Evolutionary conservation across 2,329 filamentous ascomycete species (phyloP).

Genomic region (Verticillium nonalfalfae): DNA sequence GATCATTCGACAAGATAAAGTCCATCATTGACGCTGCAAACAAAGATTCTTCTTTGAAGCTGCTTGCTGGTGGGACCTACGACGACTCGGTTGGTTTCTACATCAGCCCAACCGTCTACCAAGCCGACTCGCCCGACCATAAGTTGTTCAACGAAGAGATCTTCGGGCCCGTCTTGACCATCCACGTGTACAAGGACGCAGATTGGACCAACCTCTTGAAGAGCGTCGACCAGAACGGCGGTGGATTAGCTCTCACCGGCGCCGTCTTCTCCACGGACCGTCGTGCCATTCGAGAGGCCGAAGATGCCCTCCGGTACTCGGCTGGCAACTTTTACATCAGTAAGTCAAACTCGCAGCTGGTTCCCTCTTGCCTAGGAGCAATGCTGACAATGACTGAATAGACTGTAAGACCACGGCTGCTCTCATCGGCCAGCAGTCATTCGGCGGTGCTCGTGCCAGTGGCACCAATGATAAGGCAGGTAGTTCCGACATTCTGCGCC

Average conservation of each 20-base stretch:
- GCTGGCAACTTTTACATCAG: slow-evolving; percentile 53
- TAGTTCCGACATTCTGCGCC: slow-evolving; percentile 38
- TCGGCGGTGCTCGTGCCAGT: slow-evolving; percentile 44
- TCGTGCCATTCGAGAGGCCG: slow-evolving; percentile 39
- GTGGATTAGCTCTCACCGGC: slow-evolving; percentile 37
- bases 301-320: slow-evolving; percentile 43
- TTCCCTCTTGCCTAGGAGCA: not conserved
- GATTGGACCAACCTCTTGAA: slow-evolving; percentile 27
- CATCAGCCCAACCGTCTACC: slow-evolving; percentile 40
- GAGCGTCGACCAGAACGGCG: slow-evolving; percentile 32
- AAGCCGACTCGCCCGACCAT: slow-evolving; percentile 31
- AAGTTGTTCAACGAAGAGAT: slow-evolving; percentile 38
- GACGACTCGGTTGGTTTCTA: slow-evolving; percentile 35
- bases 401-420: slow-evolving; percentile 51
- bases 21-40: slow-evolving; percentile 37
- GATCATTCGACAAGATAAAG: slow-evolving; percentile 37
- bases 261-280: slow-evolving; percentile 43
- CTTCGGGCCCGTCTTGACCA: slow-evolving; percentile 39
- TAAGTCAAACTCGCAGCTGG: slow-evolving; percentile 6
- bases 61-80: slow-evolving; percentile 36
- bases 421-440: slow-evolving; percentile 49
- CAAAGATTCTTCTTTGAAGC: slow-evolving; percentile 31
- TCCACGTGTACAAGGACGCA: slow-evolving; percentile 41
- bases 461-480: slow-evolving; percentile 53
- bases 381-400: not conserved